Evolutionary conservation across 495 filamentous ascomycete species (phyloP).

Genomic region (Annulohypoxylon nitens): DNA sequence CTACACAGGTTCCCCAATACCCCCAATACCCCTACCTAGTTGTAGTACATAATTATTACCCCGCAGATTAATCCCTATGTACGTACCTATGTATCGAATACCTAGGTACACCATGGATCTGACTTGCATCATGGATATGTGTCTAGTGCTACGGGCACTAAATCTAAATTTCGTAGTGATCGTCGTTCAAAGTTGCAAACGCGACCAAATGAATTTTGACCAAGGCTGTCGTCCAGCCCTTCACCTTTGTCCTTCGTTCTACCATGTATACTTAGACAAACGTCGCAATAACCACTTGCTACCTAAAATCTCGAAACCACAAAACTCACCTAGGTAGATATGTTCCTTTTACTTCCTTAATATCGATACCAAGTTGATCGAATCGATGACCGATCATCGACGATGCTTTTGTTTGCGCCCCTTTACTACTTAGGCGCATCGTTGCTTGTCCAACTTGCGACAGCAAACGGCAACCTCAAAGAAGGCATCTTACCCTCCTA

Average conservation of each 20-base stretch:
- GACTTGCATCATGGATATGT: no score
- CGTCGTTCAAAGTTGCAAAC: conserved; percentile 3
- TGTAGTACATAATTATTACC: not conserved
- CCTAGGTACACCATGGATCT: no score
- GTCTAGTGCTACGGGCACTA: not conserved
- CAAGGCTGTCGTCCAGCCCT: conserved; percentile 38
- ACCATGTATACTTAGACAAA: conserved; percentile 1
- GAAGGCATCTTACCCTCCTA: conserved; percentile 59
- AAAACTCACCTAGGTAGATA: conserved; percentile 10
- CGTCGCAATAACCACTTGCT: conserved; percentile 19
- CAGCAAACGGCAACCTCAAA: conserved; percentile 37
- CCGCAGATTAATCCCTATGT: not conserved
- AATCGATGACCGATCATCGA: conserved; percentile 16
- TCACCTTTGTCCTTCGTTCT: conserved; percentile 36
- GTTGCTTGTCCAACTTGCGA: conserved; percentile 23
- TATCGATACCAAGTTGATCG: conserved; percentile 9
- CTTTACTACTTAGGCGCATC: conserved; percentile 37
- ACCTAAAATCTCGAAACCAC: conserved; percentile 6
- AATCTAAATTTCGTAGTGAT: not conserved
- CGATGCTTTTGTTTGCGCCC: conserved; percentile 39
- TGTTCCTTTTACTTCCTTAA: conserved; percentile 29
- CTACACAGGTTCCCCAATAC: no score
- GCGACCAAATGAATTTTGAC: conserved; percentile 30
- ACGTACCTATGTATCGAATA: not conserved
- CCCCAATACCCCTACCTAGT: no score